phyloP scores from a whole-genome alignment of 2,329 filamentous ascomycete genomes.

The Sporothrix pseudoabietina region DNA sequence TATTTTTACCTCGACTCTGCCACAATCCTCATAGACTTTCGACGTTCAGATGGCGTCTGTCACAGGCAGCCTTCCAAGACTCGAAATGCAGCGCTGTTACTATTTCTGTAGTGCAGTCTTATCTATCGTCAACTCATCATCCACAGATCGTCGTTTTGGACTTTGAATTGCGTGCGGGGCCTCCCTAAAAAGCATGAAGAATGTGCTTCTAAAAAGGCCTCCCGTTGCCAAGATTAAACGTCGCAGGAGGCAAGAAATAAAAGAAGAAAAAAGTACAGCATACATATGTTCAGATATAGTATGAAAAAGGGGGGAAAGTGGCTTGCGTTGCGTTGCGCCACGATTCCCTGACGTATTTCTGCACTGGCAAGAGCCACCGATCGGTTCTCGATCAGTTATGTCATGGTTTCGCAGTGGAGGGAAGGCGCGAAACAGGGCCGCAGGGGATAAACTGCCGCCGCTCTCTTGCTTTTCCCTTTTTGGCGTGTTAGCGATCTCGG shows the following conservation, averaged over 20 bases:
- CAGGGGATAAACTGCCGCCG: not conserved
- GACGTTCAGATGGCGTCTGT: not conserved
- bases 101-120: not conserved
- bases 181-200: not conserved
- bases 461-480: conserved; percentile 7
- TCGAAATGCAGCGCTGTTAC: not conserved
- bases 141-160: not conserved
- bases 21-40: not conserved
- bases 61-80: conserved; percentile 1
- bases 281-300: not conserved
- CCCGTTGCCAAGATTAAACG: conserved; percentile 3
- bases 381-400: conserved; percentile 21
- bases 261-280: not conserved
- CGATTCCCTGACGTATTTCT: not conserved
- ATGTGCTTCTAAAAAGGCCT: conserved; percentile 11
- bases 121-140: not conserved
- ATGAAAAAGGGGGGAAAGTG: not conserved
- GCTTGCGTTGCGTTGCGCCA: conserved; percentile 16
- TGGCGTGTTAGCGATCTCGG: not conserved
- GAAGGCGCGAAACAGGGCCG: conserved; percentile 12
- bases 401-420: not conserved
- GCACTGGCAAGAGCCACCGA: not conserved
- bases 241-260: not conserved
- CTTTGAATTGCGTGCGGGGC: not conserved
- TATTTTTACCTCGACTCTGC: conserved; percentile 20